A percentile compares a stretch with the other conserved stretches of the same genome.
phyloP scores from a whole-genome alignment of 805 yeast genomes.

The Ogataea saltuana region DNA sequence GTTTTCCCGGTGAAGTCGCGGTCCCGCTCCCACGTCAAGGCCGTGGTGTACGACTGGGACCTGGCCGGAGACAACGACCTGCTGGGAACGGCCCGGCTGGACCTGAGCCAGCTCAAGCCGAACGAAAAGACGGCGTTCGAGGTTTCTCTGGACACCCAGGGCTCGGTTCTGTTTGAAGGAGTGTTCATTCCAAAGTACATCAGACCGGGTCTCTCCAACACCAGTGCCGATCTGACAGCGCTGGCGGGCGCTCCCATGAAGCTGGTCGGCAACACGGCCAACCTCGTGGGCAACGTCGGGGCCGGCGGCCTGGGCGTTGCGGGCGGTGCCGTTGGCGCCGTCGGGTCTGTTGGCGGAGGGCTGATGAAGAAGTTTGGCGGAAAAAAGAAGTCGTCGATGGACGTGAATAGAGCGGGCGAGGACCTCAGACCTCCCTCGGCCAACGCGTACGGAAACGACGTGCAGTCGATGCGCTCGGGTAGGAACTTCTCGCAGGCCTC shows the following conservation, averaged over 20 bases:
- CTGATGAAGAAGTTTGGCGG: slow-evolving; percentile 26
- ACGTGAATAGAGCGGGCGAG: slow-evolving; percentile 12
- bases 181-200: slow-evolving; percentile 64
- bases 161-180: slow-evolving; percentile 54
- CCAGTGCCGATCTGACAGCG: slow-evolving; percentile 44
- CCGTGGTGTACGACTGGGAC: slow-evolving; percentile 75
- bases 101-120: slow-evolving; percentile 51
- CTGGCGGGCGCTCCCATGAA: slow-evolving; percentile 37
- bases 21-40: slow-evolving; percentile 47
- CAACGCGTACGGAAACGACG: slow-evolving; percentile 32
- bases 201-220: slow-evolving; percentile 57
- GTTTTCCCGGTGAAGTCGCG: slow-evolving; percentile 65
- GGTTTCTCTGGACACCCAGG: slow-evolving; percentile 62
- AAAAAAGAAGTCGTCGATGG: slow-evolving; percentile 22
- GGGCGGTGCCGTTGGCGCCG: slow-evolving; percentile 44
- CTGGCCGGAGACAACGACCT: slow-evolving; percentile 67
- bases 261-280: slow-evolving; percentile 40
- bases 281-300: slow-evolving; percentile 46
- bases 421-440: slow-evolving; percentile 22
- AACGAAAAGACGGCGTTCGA: slow-evolving; percentile 43
- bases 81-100: slow-evolving; percentile 54
- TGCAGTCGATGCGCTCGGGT: slow-evolving; percentile 41
- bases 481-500: slow-evolving; percentile 19
- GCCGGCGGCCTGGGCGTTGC: slow-evolving; percentile 45
- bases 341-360: slow-evolving; percentile 41